Base-by-base conservation (phyloP, 2,329 filamentous ascomycete species). In the Penicillium sp. region DNA sequence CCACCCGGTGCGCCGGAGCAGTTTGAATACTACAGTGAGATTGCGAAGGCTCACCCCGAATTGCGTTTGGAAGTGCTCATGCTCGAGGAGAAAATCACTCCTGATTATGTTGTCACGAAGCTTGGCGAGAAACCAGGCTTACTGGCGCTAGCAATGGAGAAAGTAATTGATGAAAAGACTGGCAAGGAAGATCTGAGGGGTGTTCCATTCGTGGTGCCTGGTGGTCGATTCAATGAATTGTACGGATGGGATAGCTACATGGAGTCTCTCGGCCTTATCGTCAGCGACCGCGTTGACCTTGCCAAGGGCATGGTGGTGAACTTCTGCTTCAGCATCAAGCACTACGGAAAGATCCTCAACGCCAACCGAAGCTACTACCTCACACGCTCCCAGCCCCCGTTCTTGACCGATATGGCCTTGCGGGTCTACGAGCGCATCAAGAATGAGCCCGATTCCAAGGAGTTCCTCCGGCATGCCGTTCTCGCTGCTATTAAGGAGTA, bases 181-280 rank as follows among this genome's bases (percentile, higher is more conserved):
- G 86, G 86, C 36, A 80, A 88, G 68, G 84, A 83, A 56, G 87
- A 87, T 3, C 77, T 95, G 38, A 81, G 81, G 33, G 94, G 94
- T 3, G 80, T 95, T 53, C 93, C 94, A 0, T 99, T 97, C 64
- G 91, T 97, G n/a, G 94, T 99, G 3, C 94, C 94, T 0, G 94
- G 94, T 54, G 94, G 94, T 23, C 85, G 94, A 28, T 99, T 99
- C 85, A 99, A 99, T 73, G 94, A 99, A 72, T 76, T 99, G 21
- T 99, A 99, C 70, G 93, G 93, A 43, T 99, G 94, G 94, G 94
- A 99, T 74, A 96, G 91, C 70, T 99, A 97, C 78, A 97, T 99
- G 91, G 90, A 93, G 71, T 94, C 93, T 5, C 79, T 97, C 3
- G 94, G 94, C 16, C 81, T 99, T 53, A 78, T 97, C 53, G 84